Base-by-base conservation (phyloP, 2,329 filamentous ascomycete species). In the Knufia fluminis region DNA sequence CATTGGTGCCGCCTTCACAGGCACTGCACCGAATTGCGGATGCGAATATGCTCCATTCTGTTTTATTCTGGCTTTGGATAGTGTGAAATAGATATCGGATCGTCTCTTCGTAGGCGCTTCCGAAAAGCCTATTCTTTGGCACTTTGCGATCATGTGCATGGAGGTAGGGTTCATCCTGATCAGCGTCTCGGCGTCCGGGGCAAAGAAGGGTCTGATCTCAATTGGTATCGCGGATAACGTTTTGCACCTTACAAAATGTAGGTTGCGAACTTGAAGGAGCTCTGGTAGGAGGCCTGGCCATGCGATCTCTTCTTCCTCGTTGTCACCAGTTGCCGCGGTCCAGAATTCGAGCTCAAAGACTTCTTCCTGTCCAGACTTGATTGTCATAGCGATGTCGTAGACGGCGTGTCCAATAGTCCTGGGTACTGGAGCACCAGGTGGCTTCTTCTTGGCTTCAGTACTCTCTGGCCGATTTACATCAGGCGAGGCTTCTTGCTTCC, bases 31-130 rank as follows among this genome's bases (percentile, higher is more conserved):
- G 28, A 85, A 82, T 60, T 94, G 87, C 0, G 81, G 80, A 60
- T 85, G 82, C 7, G 79, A 77, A 19, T 84, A 67, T 35, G 78
- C 71, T 9, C 78, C 77, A 55, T 79, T 76, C 50, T 82, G 81
- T 16, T 84, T 82, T 20, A 98, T 72, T n/a, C 82, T 75, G 0
- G 88, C 86, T 55, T 88, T 82, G 51, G 82, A 80, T 42, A 98
- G 68, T 0, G 89, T 96, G 39, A 98, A 68, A 63, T 98, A 98
- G 45, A 98, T 97, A 64, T 98, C 94, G 9, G 89, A 96, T 59
- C 94, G 77, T 14, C 85, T 76, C 63, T 88, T 90, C 0, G 85
- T 89, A 0, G 92, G 91, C 1, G 90, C 90, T 10, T 90, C 90
- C 2, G 91, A 87, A 64, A 98, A 97, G 1, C 90, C 92, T 65